phyloP scores from a whole-genome alignment of 2,329 filamentous ascomycete species.

The Ophiostoma angusticollis region DNA sequence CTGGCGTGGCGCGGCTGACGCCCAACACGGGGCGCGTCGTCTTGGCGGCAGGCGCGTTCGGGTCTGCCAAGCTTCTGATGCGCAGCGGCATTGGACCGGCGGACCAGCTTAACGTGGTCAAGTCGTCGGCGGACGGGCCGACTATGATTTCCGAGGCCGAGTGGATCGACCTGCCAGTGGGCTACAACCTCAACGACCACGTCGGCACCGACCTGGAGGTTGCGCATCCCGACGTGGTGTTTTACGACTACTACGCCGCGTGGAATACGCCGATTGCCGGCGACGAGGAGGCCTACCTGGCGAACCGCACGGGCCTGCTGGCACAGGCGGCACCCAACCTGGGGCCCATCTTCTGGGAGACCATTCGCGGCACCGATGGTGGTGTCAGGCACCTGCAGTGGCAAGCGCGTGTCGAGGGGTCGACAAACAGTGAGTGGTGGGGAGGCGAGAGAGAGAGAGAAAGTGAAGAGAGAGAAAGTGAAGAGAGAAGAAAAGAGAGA shows the following conservation, averaged over 20 bases:
- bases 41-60: conserved; percentile 55
- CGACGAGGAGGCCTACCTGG: conserved; percentile 34
- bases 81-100: conserved; percentile 54
- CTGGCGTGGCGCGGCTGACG: conserved; percentile 48
- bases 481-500: no score
- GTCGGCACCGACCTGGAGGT: conserved; percentile 33
- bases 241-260: conserved; percentile 55
- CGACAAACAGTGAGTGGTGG: conserved; percentile 13
- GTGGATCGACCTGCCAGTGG: conserved; percentile 48
- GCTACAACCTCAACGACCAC: conserved; percentile 46
- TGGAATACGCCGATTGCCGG: conserved; percentile 34
- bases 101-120: conserved; percentile 43
- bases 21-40: conserved; percentile 50
- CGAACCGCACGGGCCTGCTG: conserved; percentile 43
- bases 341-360: conserved; percentile 46
- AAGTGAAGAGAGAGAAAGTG: no score
- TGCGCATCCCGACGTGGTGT: conserved; percentile 32
- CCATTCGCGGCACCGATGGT: conserved; percentile 43
- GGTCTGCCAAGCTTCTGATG: conserved; percentile 56
- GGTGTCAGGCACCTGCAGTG: conserved; percentile 51
- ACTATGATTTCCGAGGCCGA: conserved; percentile 36
- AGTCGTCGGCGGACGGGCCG: conserved; percentile 34
- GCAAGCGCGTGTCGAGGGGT: conserved; percentile 29
- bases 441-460: no score
- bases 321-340: conserved; percentile 56